Conservation (phyloP, 805 yeast species). For the Yamadazyma laniorum region DNA sequence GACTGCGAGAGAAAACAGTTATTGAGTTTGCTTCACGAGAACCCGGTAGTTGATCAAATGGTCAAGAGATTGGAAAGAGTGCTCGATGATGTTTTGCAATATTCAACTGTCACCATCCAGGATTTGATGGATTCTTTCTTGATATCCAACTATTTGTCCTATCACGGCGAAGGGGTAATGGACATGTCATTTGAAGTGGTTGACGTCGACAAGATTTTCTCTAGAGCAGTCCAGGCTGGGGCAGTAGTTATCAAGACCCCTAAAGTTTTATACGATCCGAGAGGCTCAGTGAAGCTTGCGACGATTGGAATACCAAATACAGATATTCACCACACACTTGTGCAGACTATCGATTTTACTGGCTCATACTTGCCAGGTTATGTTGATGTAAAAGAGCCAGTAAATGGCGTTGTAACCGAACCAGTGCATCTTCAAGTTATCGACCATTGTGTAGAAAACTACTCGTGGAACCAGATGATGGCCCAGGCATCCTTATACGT, state of each 20-base stretch:
- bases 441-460: conserved; percentile 83
- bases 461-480: conserved; percentile 66
- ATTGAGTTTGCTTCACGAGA: conserved; percentile 2
- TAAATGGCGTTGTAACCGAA: conserved; percentile 20
- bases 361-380: conserved; percentile 57
- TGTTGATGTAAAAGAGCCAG: conserved; percentile 2
- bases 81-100: neutral
- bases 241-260: conserved; percentile 41
- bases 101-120: conserved; percentile 1
- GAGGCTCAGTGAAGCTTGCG: conserved; percentile 56
- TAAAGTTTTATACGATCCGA: conserved; percentile 33
- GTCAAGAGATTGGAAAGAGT: neutral
- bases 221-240: conserved; percentile 51
- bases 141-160: conserved; percentile 21
- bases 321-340: conserved; percentile 68
- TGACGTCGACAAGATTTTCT: conserved; percentile 45
- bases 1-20: neutral
- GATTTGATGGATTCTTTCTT: conserved; percentile 10
- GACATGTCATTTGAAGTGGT: conserved; percentile 69
- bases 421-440: conserved; percentile 41
- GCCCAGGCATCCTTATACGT: conserved; percentile 59
- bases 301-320: conserved; percentile 43
- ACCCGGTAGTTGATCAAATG: conserved; percentile 12
- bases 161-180: conserved; percentile 80
- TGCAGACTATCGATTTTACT: conserved; percentile 44